Evolutionary conservation across 768 basidiomycete genomes (phyloP), one percentile per base, ranked within the genome.

Genomic region (Boletus fagicola): DNA sequence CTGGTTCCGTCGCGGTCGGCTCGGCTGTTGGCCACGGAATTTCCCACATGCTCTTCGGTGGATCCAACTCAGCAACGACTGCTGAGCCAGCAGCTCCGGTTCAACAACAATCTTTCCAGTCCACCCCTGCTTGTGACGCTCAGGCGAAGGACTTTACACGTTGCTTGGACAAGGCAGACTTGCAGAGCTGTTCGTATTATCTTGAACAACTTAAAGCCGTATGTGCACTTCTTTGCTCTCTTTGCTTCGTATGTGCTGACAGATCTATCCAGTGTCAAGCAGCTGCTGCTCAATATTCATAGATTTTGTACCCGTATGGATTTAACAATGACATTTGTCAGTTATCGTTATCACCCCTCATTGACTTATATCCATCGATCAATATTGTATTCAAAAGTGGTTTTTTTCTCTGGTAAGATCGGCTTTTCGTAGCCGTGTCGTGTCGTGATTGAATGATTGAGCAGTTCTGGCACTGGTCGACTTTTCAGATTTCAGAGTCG

Each of bases 21-120:
- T 93, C 90, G 9, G 87, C 86, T 54, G 83, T 96, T 61, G 93
- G 92, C 45, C 93, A 96, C 69, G 93, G 93, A n/a, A 68, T 96
- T 61, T 92, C 90, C 42, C 82, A 73, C 72, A 92, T 94, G 91
- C 83, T 95, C 58, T 96, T 94, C 64, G 94, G 93, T 47, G 85
- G 90, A 56, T 76, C 80, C 53, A 72, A 72, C 38, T 74, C 76
- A 0, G 56, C 72, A 7, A 72, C 79, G 38, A 64, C 81, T 15
- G 71, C 80, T 2, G 79, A 83, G 16, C 78, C 77, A 24, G 78
- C 82, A 13, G 71, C 81, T 5, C 80, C 85, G 22, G 79, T 70
- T 16, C 74, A 74, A 36, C 78, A 78, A 48, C 76, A 77, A 40
- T 78, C 68, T 62, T 83, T 81, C 68, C 76, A 74, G 57, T 71